These are phyloP conservation scores for Pelagophyceae sp. DNA, from an alignment of 352 stramenopile species.

Conservation along the genomic window DNA sequence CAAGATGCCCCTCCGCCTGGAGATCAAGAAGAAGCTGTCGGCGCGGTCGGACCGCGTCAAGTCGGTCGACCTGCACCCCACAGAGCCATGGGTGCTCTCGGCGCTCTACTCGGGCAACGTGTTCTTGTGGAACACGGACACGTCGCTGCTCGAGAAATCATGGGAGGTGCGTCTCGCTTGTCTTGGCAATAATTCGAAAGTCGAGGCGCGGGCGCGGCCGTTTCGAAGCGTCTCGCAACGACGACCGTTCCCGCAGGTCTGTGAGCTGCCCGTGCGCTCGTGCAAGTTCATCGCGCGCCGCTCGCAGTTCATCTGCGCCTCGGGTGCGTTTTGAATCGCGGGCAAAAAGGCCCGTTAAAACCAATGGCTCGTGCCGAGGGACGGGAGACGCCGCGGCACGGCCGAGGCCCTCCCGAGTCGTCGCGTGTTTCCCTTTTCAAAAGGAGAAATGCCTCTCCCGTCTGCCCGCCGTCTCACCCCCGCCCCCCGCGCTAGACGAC, in stretches of 20 bases:
- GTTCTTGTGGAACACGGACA: slow-evolving; percentile 75
- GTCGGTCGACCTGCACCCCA: slow-evolving; percentile 82
- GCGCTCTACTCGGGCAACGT: slow-evolving; percentile 71
- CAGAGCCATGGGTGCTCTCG: slow-evolving; percentile 40
- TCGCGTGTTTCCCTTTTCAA: slow-evolving; percentile 22
- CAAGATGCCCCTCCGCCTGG: neutral
- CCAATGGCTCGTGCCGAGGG: no score
- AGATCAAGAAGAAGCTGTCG: slow-evolving; percentile 60
- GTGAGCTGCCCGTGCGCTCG: slow-evolving; percentile 65
- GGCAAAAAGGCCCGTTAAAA: no score
- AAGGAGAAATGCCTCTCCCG: neutral
- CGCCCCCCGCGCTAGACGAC: no score
- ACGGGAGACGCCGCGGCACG: no score
- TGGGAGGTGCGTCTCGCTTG: slow-evolving; percentile 5
- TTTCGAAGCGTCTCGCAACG: no score
- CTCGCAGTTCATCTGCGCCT: slow-evolving; percentile 16
- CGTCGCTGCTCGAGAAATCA: neutral
- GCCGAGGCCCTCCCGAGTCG: no score
- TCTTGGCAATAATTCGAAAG: no score
- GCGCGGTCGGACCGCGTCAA: slow-evolving; percentile 82
- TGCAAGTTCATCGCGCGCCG: slow-evolving; percentile 65
- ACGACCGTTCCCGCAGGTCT: slow-evolving; percentile 83
- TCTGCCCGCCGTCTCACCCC: no score
- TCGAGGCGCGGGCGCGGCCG: no score
- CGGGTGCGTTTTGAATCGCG: neutral